phyloP scores from a whole-genome alignment of 495 filamentous ascomycete genomes.

The Xylaria cubensis region DNA sequence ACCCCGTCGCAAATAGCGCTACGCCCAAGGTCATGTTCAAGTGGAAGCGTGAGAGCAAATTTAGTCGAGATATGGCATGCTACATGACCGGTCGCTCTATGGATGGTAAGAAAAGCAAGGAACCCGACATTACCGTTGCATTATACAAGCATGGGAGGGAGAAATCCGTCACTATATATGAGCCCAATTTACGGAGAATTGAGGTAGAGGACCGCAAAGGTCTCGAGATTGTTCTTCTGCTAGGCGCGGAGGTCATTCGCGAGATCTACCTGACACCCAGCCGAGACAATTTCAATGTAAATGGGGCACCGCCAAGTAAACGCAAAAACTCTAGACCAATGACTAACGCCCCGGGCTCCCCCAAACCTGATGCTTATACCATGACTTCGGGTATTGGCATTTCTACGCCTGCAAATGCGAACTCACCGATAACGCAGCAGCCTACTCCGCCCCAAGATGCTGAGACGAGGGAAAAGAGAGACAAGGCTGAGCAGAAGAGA shows the following conservation, averaged over 20 bases:
- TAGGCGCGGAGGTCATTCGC: constrained; percentile 82
- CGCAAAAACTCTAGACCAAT: constrained; percentile 54
- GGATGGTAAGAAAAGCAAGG: constrained; percentile 75
- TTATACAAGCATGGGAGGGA: constrained; percentile 68
- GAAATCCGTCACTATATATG: constrained; percentile 75
- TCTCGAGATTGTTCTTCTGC: constrained; percentile 84
- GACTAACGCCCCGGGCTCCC: constrained; percentile 29
- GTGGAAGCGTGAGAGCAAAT: constrained; percentile 89
- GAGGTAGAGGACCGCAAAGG: constrained; percentile 96
- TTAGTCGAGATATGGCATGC: constrained; percentile 81
- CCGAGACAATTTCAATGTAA: constrained; percentile 79
- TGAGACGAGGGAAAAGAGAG: constrained; percentile 63
- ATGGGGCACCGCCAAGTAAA: constrained; percentile 45
- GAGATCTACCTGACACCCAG: constrained; percentile 79
- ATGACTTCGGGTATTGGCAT: constrained; percentile 38
- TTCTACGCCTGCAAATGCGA: constrained; percentile 26
- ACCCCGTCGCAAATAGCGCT: constrained; percentile 69
- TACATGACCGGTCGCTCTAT: constrained; percentile 78
- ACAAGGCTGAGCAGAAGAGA: constrained; percentile 68
- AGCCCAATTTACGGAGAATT: constrained; percentile 87
- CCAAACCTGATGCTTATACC: constrained; percentile 27
- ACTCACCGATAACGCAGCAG: constrained; percentile 32
- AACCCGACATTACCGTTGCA: constrained; percentile 92
- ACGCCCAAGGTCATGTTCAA: constrained; percentile 84
- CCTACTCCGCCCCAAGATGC: constrained; percentile 57